These are phyloP conservation scores for Ramalina peruviana DNA, from an alignment of 495 filamentous ascomycete species.

Conservation along the genomic window DNA sequence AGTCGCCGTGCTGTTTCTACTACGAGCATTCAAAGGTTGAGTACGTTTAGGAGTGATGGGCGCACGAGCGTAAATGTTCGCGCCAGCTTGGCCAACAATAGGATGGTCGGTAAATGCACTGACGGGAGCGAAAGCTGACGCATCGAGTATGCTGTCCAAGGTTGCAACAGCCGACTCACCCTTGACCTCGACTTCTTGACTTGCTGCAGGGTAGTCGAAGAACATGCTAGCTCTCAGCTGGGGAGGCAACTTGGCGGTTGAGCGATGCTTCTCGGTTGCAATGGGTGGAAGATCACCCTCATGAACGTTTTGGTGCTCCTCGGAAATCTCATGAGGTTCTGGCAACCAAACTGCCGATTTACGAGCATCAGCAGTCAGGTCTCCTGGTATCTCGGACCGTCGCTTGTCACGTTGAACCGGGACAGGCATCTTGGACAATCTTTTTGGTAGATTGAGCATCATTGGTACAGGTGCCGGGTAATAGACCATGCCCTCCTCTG, in stretches of 20 bases:
- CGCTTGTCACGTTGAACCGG: conserved; percentile 49
- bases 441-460: conserved; percentile 83
- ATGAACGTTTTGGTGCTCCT: conserved; percentile 2
- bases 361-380: conserved; percentile 33
- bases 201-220: conserved; percentile 57
- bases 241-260: conserved; percentile 49
- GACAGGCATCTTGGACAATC: conserved; percentile 61
- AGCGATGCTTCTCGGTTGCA: conserved; percentile 20
- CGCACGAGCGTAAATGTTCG: conserved; percentile 45
- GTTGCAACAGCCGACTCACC: conserved; percentile 75
- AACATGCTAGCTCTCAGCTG: conserved; percentile 84
- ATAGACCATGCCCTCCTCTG: conserved; percentile 70
- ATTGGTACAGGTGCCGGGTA: conserved; percentile 91
- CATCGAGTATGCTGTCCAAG: conserved; percentile 84
- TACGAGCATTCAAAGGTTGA: conserved; percentile 9
- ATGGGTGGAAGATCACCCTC: conserved; percentile 1
- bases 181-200: conserved; percentile 54
- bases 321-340: conserved; percentile 15
- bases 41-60: conserved; percentile 20
- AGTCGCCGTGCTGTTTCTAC: conserved; percentile 2
- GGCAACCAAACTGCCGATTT: conserved; percentile 28
- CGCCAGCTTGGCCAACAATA: conserved; percentile 57
- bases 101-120: conserved; percentile 90
- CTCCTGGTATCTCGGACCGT: conserved; percentile 46
- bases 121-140: conserved; percentile 85